phyloP scores from a whole-genome alignment of 208 protist species.

The Crithidia thermophila region DNA sequence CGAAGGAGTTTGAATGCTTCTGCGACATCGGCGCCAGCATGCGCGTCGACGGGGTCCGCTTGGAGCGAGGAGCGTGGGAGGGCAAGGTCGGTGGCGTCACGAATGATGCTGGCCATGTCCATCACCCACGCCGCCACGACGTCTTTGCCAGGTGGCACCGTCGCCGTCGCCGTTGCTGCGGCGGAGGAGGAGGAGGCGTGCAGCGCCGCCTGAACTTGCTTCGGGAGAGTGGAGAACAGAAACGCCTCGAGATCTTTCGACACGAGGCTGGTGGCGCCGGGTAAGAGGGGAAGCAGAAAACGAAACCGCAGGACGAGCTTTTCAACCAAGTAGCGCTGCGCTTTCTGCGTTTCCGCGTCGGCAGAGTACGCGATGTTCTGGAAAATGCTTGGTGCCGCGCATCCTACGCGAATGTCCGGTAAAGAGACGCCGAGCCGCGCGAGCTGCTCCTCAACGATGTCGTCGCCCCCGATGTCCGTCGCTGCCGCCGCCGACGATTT shows the following conservation, averaged over 20 bases:
- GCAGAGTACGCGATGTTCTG: constrained; percentile 19
- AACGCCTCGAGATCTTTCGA: constrained; percentile 41
- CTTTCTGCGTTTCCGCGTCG: constrained; percentile 19
- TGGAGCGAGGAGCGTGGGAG: neutral
- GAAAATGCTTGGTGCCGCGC: constrained; percentile 28
- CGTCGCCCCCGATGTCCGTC: constrained; percentile 55
- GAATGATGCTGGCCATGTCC: constrained; percentile 44
- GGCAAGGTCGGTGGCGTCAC: constrained; percentile 25
- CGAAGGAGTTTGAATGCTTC: too few relatives aligned
- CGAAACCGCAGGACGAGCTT: constrained; percentile 53
- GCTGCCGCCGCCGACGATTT: too few relatives aligned
- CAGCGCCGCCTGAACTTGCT: constrained; percentile 17
- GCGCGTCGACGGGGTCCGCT: too few relatives aligned
- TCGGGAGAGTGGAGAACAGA: constrained; percentile 22
- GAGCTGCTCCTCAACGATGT: constrained; percentile 49
- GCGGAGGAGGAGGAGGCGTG: neutral
- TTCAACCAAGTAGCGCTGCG: constrained; percentile 42
- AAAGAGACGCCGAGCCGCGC: constrained; percentile 25
- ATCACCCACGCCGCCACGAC: constrained; percentile 36
- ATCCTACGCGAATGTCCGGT: constrained; percentile 35
- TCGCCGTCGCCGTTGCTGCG: too few relatives aligned
- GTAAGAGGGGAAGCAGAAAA: constrained; percentile 71
- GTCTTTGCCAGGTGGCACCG: too few relatives aligned
- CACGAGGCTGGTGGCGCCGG: constrained; percentile 44
- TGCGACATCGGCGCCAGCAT: too few relatives aligned